These are phyloP conservation scores for Citrus reticulata DNA, from an alignment of 345 rosid genomes.

Conservation along the genomic window DNA sequence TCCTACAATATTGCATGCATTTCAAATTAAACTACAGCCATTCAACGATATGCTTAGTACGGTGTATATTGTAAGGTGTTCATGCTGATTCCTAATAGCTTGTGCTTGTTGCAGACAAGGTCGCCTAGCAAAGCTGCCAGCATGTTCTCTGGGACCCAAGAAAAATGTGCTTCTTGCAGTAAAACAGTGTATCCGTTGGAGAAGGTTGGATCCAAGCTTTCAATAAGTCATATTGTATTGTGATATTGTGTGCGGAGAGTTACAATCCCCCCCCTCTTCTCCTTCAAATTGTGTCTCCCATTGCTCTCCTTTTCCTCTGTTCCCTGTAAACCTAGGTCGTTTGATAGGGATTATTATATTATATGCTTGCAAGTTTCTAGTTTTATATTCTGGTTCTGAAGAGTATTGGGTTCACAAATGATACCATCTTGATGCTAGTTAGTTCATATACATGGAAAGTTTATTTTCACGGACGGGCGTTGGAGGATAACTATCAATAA, in stretches of 20 bases:
- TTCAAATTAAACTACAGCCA: slow-evolving; percentile 1
- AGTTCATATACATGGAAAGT: neutral
- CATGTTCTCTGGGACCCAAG: slow-evolving; percentile 97
- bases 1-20: slow-evolving; percentile 12
- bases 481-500: neutral
- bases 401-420: neutral
- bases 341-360: neutral
- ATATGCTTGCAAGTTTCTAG: neutral
- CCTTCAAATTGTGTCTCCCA: neutral
- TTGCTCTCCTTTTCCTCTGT: neutral
- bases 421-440: neutral
- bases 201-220: slow-evolving; percentile 51
- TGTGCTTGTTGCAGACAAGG: slow-evolving; percentile 62
- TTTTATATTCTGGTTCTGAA: neutral
- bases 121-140: slow-evolving; percentile 94
- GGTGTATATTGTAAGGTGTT: neutral
- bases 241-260: neutral
- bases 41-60: slow-evolving; percentile 1
- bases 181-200: slow-evolving; percentile 98
- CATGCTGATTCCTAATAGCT: slow-evolving; percentile 24
- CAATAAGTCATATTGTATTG: neutral
- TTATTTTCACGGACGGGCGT: neutral
- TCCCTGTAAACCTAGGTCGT: neutral
- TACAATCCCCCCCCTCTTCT: no score
- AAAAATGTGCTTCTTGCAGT: slow-evolving; percentile 91